Base-by-base conservation (phyloP, 2,329 filamentous ascomycete genomes). In the Dactylellina cionopaga region DNA sequence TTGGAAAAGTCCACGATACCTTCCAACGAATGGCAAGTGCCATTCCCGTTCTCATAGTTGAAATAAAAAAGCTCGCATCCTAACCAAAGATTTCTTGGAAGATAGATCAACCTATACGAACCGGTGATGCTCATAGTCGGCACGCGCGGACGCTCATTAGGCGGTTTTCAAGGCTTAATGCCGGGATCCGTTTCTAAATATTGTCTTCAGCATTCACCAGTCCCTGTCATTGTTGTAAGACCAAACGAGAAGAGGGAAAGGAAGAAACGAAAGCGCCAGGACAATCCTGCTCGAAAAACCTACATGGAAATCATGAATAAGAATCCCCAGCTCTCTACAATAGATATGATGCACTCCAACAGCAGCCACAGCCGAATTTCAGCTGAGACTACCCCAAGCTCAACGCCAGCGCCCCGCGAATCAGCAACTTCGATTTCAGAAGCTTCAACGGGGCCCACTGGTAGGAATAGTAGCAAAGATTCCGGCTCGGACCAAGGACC, bases 161-260 rank as follows among this genome's bases (percentile, higher is more conserved):
- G 92, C 31, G 92, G 92, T 24, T 89, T 96, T 65, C 92, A 96
- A 79, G 91, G 92, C 49, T 83, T 96, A 27, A 86, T 96, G 41
- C 92, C 91, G 51, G 95, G 92, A 75, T 95, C 91, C 0, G 93
- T 96, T 44, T 96, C 92, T 24, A 96, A 96, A 79, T 97, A 96
- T 81, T 96, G 93, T 78, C 85, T 96, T 10, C 93, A 97, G 79
- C 93, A 96, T 79, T 96, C 91, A 1, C 92, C 93, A 0, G 91
- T 97, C 0, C 93, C 93, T 0, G 93, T 96, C 5, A 93, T 96
- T 27, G 93, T 97, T 29, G 93, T 96, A 7, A 87, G 93, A 2
- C 92, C 93, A 33, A 90, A 90, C 29, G 90, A 91, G 73, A 96
- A 96, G 82, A 89, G 93, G 17, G 87, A 91, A 78, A 95, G 95